Percentiles rank a stretch among this genome's conserved stretches.
phyloP scores from a whole-genome alignment of 768 basidiomycete species.

The Coprinopsis strossmayeri region DNA sequence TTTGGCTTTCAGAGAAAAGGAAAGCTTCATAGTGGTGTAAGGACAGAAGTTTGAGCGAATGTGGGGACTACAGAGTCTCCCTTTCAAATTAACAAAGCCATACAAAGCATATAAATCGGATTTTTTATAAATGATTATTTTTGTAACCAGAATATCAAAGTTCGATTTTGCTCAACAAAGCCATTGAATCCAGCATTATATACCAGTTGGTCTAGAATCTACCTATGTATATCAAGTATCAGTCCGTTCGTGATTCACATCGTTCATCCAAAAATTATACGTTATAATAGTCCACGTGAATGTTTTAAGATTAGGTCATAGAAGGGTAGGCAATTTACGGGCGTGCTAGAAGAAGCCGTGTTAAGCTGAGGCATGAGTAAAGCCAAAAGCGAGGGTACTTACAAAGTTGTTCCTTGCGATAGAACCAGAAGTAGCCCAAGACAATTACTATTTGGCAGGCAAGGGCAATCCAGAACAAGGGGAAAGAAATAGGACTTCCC shows the following conservation, averaged over 20 bases:
- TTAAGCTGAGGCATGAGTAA: neutral
- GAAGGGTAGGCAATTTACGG: slow-evolving; percentile 23
- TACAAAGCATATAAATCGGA: no score
- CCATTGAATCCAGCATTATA: slow-evolving; percentile 5
- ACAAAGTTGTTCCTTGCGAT: slow-evolving; percentile 91
- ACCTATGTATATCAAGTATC: neutral
- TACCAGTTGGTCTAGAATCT: neutral
- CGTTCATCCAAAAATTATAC: slow-evolving; percentile 2
- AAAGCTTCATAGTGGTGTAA: slow-evolving; percentile 61
- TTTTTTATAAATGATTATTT: no score
- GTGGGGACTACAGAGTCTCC: no score
- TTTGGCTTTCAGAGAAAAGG: slow-evolving; percentile 77
- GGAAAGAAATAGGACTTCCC: slow-evolving; percentile 77
- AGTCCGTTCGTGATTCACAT: neutral
- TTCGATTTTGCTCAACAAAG: neutral
- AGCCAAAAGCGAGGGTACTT: slow-evolving; percentile 22
- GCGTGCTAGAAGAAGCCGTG: slow-evolving; percentile 23
- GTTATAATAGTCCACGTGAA: neutral
- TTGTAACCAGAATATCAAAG: no score
- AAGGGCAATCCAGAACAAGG: slow-evolving; percentile 86
- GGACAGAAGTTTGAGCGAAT: neutral
- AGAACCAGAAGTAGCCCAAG: slow-evolving; percentile 94
- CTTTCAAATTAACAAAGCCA: slow-evolving; percentile 2
- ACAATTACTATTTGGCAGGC: slow-evolving; percentile 80
- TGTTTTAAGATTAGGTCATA: neutral